A percentile compares a stretch with the other conserved stretches of the same genome.
phyloP scores from a whole-genome alignment of 179 eudicot species.

The Sideroxylon spinosum region DNA sequence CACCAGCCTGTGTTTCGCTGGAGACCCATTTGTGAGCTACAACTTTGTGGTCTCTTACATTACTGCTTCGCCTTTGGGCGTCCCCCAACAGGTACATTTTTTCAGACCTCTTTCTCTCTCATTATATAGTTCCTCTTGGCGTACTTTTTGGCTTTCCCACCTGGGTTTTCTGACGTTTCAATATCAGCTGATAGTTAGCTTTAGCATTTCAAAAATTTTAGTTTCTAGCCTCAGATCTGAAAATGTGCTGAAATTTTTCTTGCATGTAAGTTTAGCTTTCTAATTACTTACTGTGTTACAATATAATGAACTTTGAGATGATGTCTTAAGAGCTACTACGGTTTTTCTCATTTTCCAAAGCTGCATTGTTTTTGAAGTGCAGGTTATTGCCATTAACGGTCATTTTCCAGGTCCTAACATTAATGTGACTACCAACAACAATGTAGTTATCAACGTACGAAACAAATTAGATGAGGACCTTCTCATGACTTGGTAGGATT shows the following conservation, averaged over 20 bases:
- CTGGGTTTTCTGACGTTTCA: slow-evolving; percentile 28
- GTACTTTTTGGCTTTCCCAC: not conserved
- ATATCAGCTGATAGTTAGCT: slow-evolving; percentile 25
- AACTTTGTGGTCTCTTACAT: slow-evolving; percentile 82
- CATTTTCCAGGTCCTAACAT: slow-evolving; percentile 77
- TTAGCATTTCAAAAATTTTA: slow-evolving; percentile 21
- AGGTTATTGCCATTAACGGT: slow-evolving; percentile 88
- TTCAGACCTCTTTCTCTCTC: slow-evolving; percentile 13
- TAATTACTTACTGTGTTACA: slow-evolving; percentile 27
- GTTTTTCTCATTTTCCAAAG: not conserved
- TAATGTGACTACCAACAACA: slow-evolving; percentile 76
- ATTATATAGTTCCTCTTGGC: not conserved
- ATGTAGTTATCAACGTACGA: slow-evolving; percentile 72
- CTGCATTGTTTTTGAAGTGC: slow-evolving; percentile 16
- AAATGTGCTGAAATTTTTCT: slow-evolving; percentile 19
- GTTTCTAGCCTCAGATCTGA: slow-evolving; percentile 51
- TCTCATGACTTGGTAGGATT: slow-evolving; percentile 40
- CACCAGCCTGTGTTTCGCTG: slow-evolving; percentile 50
- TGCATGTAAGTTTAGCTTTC: not conserved
- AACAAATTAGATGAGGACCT: slow-evolving; percentile 77
- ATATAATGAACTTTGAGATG: slow-evolving; percentile 15
- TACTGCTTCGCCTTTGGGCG: slow-evolving; percentile 90
- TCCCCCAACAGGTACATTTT: slow-evolving; percentile 73
- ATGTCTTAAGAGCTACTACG: not conserved
- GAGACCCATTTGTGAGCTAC: slow-evolving; percentile 57